Base-by-base conservation (phyloP, 169 alveolate species). In the Plasmodium ovale region DNA sequence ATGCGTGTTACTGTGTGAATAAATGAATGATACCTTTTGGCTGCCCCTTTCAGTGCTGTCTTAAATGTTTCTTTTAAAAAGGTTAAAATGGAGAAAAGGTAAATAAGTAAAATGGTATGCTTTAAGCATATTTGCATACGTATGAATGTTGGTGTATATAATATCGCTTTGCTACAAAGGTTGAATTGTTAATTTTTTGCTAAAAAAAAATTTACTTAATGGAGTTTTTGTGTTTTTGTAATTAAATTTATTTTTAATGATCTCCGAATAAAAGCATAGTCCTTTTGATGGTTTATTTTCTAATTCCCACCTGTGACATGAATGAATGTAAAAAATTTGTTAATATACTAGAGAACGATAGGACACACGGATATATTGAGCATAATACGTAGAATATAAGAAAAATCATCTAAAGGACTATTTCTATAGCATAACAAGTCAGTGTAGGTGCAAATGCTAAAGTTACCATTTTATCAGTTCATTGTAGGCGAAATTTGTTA, bases 1-100 rank as follows among this genome's bases (percentile, higher is more conserved):
- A 27, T 39, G 6, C 10, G 42, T 21, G 19, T 3, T 37, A 39
- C 12, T 10, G 23, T 27, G 35, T 2, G 35, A 35, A 9, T 12
- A 47, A 19, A n/a, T 27, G 2, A 70, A 6, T 53, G 12, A 6
- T 74, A 92, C 95, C 95, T 65, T 58, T 79, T 74, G 42, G 95
- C 95, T 27, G 95, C 95, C 1, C 93, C 94, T 60, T 85, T 91
- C 25, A 92, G 65, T 47, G 95, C 95, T 31, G 88, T 92, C 53
- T 92, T 92, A 62, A 92, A 92, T 70, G 92, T 73, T 31, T 79
- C 95, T 92, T 74, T 62, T 54, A 47, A 9, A 33, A 62, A 12
- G 72, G 21, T 1, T 42, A 23, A 35, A 35, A 16, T 35, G 21
- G 9, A 1, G 37, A 49, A 23, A n/a, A 25, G 68, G 44, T 35